A percentile compares a stretch with the other conserved stretches of the same genome.
These are phyloP conservation scores for Fennellomyces sp. DNA, from an alignment of 371 early-diverging fungal genomes.

Conservation along the genomic window DNA sequence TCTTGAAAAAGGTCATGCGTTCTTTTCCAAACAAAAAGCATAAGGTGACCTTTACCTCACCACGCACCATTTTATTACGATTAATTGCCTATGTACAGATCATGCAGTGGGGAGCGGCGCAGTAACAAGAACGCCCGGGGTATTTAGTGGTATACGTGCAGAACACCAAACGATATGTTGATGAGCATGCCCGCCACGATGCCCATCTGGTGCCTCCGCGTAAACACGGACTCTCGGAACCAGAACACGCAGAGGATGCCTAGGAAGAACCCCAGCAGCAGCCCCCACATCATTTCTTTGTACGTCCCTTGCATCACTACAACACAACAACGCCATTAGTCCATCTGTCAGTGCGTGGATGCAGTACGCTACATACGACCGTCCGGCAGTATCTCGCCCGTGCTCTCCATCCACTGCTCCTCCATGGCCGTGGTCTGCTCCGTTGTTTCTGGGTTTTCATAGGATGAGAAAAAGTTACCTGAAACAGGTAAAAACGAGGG, in stretches of 20 bases:
- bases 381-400: constrained; percentile 58
- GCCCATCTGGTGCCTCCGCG: constrained; percentile 68
- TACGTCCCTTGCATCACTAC: constrained; percentile 58
- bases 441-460: constrained; percentile 16
- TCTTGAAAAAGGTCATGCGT: too few relatives aligned
- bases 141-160: constrained; percentile 57
- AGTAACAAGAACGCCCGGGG: not conserved
- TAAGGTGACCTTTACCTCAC: constrained; percentile 1
- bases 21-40: not conserved
- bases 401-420: constrained; percentile 77
- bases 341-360: too few relatives aligned
- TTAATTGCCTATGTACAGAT: too few relatives aligned
- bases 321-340: too few relatives aligned
- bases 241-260: constrained; percentile 69
- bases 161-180: constrained; percentile 67
- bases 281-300: constrained; percentile 67
- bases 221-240: constrained; percentile 70
- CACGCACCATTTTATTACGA: too few relatives aligned
- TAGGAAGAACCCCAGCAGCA: constrained; percentile 70
- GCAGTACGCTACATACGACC: constrained; percentile 41
- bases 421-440: constrained; percentile 57
- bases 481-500: too few relatives aligned
- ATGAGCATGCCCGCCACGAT: constrained; percentile 69
- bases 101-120: not conserved
- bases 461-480: not conserved